A percentile compares a stretch with the other conserved stretches of the same genome.
These are phyloP conservation scores for Lunularia cruciata DNA, from an alignment of 225 moss, liverwort and hornwort genomes.

Conservation along the genomic window DNA sequence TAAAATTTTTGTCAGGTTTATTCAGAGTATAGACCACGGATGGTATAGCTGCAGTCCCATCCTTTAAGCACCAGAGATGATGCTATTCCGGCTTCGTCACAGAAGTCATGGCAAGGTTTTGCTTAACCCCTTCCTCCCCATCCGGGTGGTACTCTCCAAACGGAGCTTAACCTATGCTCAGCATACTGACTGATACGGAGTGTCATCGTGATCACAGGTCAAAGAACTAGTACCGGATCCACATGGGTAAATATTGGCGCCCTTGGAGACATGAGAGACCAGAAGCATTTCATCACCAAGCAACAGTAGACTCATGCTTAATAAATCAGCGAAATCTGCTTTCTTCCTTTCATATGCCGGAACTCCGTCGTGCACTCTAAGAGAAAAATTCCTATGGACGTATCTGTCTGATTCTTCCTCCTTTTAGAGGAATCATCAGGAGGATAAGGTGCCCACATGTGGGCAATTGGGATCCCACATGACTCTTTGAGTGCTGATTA, in stretches of 20 bases:
- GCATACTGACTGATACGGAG: not conserved
- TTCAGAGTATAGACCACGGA: conserved; percentile 20
- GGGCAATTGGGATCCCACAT: conserved; percentile 13
- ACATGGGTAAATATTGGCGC: not conserved
- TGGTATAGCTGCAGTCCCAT: conserved; percentile 11
- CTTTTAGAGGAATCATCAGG: not conserved
- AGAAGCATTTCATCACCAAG: conserved; percentile 24
- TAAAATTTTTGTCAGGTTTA: conserved; percentile 8
- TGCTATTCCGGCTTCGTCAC: not conserved
- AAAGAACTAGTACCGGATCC: not conserved
- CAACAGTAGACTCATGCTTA: conserved; percentile 7
- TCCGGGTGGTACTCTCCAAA: not conserved
- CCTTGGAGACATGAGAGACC: not conserved
- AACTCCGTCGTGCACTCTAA: conserved; percentile 20
- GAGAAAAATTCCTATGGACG: conserved; percentile 13
- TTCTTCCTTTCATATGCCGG: conserved; percentile 24
- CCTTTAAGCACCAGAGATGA: not conserved
- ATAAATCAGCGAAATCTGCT: conserved; percentile 12
- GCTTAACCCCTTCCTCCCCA: not conserved
- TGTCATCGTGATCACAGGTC: not conserved
- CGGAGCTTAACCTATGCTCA: not conserved
- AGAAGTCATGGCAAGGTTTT: not conserved
- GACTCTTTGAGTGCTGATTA: conserved; percentile 28
- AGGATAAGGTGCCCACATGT: conserved; percentile 16
- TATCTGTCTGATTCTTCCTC: conserved; percentile 19